phyloP scores from a whole-genome alignment of 2,329 filamentous ascomycete species.

The Fonsecaea monophora region DNA sequence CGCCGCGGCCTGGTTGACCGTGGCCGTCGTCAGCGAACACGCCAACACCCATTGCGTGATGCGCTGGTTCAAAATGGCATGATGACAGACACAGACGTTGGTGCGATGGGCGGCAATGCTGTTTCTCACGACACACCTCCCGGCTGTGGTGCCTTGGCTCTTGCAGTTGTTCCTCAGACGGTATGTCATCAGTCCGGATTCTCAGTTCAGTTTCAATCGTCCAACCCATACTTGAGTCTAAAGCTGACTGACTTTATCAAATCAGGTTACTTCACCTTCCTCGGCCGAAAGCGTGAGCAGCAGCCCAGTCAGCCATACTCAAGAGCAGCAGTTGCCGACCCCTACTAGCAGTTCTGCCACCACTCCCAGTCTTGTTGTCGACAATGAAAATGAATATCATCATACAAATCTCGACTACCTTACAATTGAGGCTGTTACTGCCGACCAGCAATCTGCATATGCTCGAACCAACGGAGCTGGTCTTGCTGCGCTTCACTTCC shows the following conservation, averaged over 20 bases:
- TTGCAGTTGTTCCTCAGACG: conserved; percentile 19
- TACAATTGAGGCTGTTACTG: conserved; percentile 34
- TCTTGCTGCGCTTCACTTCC: conserved; percentile 40
- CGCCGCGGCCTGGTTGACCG: conserved; percentile 34
- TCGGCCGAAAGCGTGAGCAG: background rate
- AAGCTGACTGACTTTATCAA: background rate
- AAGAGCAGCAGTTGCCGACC: background rate
- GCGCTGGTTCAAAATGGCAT: background rate
- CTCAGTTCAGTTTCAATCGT: background rate
- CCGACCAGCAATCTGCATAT: conserved; percentile 36
- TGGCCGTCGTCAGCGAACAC: background rate
- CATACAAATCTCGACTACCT: conserved; percentile 16
- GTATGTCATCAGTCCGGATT: conserved; percentile 9
- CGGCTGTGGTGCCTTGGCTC: conserved; percentile 13
- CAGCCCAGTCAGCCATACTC: background rate
- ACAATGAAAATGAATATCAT: background rate
- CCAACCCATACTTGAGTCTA: background rate
- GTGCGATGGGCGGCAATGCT: background rate
- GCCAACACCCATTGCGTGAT: background rate
- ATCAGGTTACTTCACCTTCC: background rate
- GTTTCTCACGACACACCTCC: conserved; percentile 1
- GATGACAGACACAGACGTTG: background rate
- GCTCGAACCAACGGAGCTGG: conserved; percentile 25
- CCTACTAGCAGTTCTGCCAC: background rate
- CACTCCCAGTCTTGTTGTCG: background rate